These are phyloP conservation scores for Gracilaria vermiculophylla DNA, from an alignment of 23 red algal species.

Conservation along the genomic window DNA sequence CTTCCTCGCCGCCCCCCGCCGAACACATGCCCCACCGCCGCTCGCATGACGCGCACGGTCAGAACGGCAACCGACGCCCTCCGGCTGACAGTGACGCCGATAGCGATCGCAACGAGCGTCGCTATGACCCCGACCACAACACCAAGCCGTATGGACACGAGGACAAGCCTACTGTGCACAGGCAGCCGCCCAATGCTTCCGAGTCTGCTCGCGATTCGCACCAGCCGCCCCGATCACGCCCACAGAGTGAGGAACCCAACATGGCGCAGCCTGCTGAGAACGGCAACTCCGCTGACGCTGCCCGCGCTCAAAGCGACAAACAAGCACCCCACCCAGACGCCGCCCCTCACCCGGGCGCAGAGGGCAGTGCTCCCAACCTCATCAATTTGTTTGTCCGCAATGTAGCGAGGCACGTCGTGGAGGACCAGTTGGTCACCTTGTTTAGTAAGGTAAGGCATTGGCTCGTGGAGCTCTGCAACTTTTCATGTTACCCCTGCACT, in stretches of 20 bases:
- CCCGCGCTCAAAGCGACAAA: conserved; percentile 13
- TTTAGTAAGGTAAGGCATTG: conserved; percentile 73
- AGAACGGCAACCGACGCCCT: conserved; percentile 8
- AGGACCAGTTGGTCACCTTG: conserved; percentile 57
- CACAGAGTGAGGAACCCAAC: neutral
- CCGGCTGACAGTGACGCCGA: neutral
- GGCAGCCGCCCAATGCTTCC: neutral
- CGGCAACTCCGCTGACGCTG: conserved; percentile 18
- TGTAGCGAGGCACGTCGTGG: conserved; percentile 63
- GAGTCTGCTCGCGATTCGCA: neutral
- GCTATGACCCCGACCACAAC: neutral
- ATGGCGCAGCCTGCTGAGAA: neutral
- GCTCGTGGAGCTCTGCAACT: conserved; percentile 21
- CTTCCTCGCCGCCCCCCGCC: neutral
- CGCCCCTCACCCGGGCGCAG: neutral
- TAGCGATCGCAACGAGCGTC: conserved; percentile 16
- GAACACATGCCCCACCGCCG: neutral
- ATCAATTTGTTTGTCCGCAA: conserved; percentile 70
- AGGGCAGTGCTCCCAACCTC: neutral
- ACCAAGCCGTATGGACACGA: neutral
- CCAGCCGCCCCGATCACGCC: neutral
- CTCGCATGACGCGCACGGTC: neutral
- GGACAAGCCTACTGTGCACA: neutral
- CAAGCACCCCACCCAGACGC: neutral
- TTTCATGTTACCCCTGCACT: neutral